Conservation (phyloP, 495 filamentous ascomycete genomes). For the Astrocystis sublimbata region DNA sequence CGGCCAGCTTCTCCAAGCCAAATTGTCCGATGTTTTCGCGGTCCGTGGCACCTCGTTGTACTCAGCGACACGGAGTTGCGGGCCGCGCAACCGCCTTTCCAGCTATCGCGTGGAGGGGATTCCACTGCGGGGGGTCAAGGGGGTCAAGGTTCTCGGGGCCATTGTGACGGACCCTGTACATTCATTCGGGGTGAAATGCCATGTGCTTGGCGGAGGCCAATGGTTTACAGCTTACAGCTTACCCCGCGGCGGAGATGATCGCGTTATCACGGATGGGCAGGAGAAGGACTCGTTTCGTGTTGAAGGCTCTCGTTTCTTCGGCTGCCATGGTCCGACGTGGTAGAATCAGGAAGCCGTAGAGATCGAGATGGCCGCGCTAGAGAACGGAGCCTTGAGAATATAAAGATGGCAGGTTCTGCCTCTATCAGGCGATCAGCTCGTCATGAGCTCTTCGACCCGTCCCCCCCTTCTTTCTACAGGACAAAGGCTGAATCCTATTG, state of each 20-base stretch:
- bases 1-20: constrained; percentile 15
- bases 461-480: not conserved
- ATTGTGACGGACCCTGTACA: constrained; percentile 1
- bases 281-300: not conserved
- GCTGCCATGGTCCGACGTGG: constrained; percentile 52
- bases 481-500: constrained; percentile 14
- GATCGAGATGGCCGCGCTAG: constrained; percentile 17
- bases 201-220: constrained; percentile 25
- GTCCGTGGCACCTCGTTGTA: not conserved
- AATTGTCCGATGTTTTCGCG: constrained; percentile 12
- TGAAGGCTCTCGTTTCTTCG: constrained; percentile 41
- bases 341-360: constrained; percentile 38
- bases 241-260: constrained; percentile 39
- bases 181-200: constrained; percentile 19
- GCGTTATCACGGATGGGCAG: constrained; percentile 29
- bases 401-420: constrained; percentile 6
- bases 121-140: constrained; percentile 26
- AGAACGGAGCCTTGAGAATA: not conserved
- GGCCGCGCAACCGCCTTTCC: constrained; percentile 34
- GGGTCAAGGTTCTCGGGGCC: constrained; percentile 14
- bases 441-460: constrained; percentile 10
- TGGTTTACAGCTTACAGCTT: constrained; percentile 24
- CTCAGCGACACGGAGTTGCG: constrained; percentile 31
- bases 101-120: constrained; percentile 32
- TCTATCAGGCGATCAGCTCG: constrained; percentile 3